Percentiles rank a stretch among this genome's conserved stretches.
These are phyloP conservation scores for Exophiala viscosa DNA, from an alignment of 2,329 filamentous ascomycete genomes.

Conservation along the genomic window DNA sequence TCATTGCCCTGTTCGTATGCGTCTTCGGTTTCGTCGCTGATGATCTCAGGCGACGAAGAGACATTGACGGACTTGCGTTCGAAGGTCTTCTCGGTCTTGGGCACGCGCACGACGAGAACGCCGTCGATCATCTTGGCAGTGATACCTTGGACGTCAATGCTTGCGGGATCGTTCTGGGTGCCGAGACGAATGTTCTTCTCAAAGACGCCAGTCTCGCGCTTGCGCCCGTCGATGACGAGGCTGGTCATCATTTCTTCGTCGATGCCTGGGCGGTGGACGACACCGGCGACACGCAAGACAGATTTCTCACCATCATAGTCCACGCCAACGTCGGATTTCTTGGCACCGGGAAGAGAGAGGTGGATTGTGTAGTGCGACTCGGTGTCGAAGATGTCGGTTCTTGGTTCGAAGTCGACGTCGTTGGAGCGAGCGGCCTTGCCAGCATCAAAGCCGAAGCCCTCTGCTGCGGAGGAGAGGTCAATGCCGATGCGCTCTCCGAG, in stretches of 20 bases:
- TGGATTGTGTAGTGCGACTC: constrained; percentile 64
- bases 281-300: constrained; percentile 64
- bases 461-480: constrained; percentile 27
- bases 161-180: constrained; percentile 51
- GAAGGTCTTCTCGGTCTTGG: constrained; percentile 62
- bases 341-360: constrained; percentile 69
- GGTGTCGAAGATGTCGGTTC: constrained; percentile 67
- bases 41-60: constrained; percentile 15
- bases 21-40: constrained; percentile 31
- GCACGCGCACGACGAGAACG: constrained; percentile 70
- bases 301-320: constrained; percentile 69
- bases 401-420: constrained; percentile 37
- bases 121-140: constrained; percentile 75
- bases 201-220: constrained; percentile 71
- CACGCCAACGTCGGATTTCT: constrained; percentile 73
- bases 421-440: constrained; percentile 12
- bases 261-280: constrained; percentile 67
- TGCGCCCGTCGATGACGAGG: constrained; percentile 64
- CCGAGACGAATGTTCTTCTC: constrained; percentile 64
- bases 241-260: constrained; percentile 66
- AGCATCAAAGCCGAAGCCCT: constrained; percentile 27
- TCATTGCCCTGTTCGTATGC: constrained; percentile 35
- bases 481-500: constrained; percentile 33
- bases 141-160: constrained; percentile 65
- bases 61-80: constrained; percentile 47